Evolutionary conservation across 2,329 filamentous ascomycete genomes (phyloP).

Genomic region (Ophioceras dolichostomum): DNA sequence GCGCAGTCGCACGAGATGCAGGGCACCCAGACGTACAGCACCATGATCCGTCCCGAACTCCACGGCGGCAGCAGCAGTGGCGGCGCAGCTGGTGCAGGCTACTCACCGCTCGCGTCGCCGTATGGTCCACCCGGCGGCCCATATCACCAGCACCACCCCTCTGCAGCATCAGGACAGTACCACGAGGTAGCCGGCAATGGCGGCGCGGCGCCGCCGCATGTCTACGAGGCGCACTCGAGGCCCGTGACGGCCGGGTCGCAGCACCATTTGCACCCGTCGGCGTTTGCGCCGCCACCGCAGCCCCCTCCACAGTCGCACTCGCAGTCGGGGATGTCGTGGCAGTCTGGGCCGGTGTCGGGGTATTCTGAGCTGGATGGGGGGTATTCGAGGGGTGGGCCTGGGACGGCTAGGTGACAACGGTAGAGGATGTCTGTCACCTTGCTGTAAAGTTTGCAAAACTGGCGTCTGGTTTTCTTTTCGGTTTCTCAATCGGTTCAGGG

Average conservation of each 20-base stretch:
- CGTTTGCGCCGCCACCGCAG: neutral
- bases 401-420: neutral
- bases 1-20: neutral
- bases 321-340: conserved; percentile 1
- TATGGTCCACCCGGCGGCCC: too few relatives aligned
- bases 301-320: too few relatives aligned
- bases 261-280: neutral
- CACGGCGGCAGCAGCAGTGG: neutral
- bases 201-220: conserved; percentile 2
- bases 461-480: too few relatives aligned
- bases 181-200: neutral
- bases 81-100: neutral
- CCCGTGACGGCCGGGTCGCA: conserved; percentile 6
- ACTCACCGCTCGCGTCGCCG: too few relatives aligned
- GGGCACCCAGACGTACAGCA: neutral
- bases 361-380: conserved; percentile 2
- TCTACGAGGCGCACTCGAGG: conserved; percentile 8
- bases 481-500: too few relatives aligned
- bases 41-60: neutral
- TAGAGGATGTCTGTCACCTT: too few relatives aligned
- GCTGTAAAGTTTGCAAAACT: too few relatives aligned
- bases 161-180: neutral
- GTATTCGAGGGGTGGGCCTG: neutral
- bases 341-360: neutral
- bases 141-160: neutral